Evolutionary conservation across 1,139 yeast species (phyloP), one percentile per base, ranked within the genome.

Genomic region (Blastobotrys petasosporus): DNA sequence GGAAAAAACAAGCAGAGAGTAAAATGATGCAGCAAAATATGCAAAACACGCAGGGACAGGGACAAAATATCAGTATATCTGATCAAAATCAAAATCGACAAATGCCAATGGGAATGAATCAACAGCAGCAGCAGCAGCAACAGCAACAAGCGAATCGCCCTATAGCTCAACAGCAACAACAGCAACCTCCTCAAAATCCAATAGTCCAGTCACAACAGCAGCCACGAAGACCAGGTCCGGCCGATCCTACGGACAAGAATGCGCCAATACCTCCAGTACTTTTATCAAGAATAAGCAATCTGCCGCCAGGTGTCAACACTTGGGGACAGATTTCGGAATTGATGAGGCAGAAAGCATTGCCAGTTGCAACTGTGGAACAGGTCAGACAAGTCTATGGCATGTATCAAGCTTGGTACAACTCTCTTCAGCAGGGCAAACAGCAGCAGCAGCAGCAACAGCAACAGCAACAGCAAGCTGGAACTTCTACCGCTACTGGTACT

Each of bases 261-360:
- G 77, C 77, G 2, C 85, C 85, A 2, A 85, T 88, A 44, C 97
- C 97, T 1, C 79, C 77, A n/a, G 79, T 80, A 5, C 64, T 88
- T 37, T 67, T 88, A 40, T 73, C 76, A 43, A 78, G 78, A 57
- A 78, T 88, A 44, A 95, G 96, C 10, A 81, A 79, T 40, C 69
- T 88, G 32, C 96, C 96, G 0, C 80, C 83, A n/a, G 84, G 81
- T 45, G 82, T 82, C 34, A 81, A 77, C 53, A 85, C 95, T 3
- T 87, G 95, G 95, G 76, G 79, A 37, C 90, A 83, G 61, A 79
- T 88, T 25, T 80, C 84, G 61, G 86, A 83, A 45, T 74, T 84
- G 54, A 73, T 84, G 44, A 77, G 75, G 50, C 76, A 77, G 53
- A 80, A 77, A 47, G 69, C 76, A 44, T 67, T 84, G 29, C 77